Percentiles rank a stretch among this genome's conserved stretches.
Evolutionary conservation across 1,139 yeast genomes (phyloP).

Genomic region (Yamadazyma jaroonii): DNA sequence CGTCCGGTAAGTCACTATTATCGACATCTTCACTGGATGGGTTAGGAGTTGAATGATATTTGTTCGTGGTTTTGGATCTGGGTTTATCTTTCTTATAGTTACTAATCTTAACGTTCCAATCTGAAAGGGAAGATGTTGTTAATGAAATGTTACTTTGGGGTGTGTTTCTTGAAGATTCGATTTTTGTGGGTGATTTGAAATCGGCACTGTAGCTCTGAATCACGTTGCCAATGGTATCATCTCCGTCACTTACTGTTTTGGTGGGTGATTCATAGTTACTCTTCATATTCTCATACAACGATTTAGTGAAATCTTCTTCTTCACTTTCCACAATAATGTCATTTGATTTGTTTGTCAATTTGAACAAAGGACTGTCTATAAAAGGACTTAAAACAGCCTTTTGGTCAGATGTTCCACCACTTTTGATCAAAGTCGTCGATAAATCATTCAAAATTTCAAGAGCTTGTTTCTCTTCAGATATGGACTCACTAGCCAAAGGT

Average conservation of each 20-base stretch:
- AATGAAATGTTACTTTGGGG: too few species aligned
- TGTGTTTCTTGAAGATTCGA: too few species aligned
- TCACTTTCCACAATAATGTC: not conserved
- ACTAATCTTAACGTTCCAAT: too few species aligned
- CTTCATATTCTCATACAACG: conserved; percentile 1
- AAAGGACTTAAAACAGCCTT: too few species aligned
- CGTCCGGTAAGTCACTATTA: not conserved
- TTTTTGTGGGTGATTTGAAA: not conserved
- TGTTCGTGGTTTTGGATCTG: too few species aligned
- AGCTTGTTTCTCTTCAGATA: not conserved
- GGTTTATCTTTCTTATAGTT: too few species aligned
- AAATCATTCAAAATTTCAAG: not conserved
- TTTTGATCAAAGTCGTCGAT: too few species aligned
- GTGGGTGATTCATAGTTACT: not conserved
- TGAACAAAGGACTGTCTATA: too few species aligned
- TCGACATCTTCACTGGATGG: not conserved
- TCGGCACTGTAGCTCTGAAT: conserved; percentile 9
- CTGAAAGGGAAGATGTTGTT: too few species aligned
- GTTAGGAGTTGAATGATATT: not conserved
- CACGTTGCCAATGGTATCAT: conserved; percentile 10
- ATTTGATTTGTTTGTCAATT: not conserved
- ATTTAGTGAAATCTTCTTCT: not conserved
- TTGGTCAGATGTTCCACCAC: too few species aligned
- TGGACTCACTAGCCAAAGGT: too few species aligned
- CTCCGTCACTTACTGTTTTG: not conserved